These are phyloP conservation scores for Paramarasmius palmivorus DNA, from an alignment of 1,284 basidiomycete genomes.

Conservation along the genomic window DNA sequence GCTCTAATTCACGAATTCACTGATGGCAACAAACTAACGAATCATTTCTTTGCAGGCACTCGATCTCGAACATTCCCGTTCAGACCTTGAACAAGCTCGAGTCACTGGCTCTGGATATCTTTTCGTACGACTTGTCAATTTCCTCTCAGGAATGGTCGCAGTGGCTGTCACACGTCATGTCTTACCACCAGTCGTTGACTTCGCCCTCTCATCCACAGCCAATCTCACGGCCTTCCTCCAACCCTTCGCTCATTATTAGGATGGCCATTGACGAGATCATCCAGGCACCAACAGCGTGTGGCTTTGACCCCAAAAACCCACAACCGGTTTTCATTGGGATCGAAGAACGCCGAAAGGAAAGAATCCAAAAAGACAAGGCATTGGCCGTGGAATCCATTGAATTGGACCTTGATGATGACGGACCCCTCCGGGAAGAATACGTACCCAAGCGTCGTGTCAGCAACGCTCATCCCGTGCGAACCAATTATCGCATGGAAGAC, in stretches of 20 bases:
- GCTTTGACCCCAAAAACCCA: slow-evolving; percentile 32
- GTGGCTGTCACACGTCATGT: slow-evolving; percentile 66
- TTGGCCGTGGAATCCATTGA: slow-evolving; percentile 53
- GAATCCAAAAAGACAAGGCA: slow-evolving; percentile 40
- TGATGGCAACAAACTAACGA: slow-evolving; percentile 7
- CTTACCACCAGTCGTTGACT: slow-evolving; percentile 62
- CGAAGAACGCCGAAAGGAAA: slow-evolving; percentile 59
- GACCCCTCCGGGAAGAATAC: slow-evolving; percentile 77
- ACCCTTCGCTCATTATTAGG: slow-evolving; percentile 65
- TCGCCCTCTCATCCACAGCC: slow-evolving; percentile 65
- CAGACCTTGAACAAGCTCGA: slow-evolving; percentile 70
- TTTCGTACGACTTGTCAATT: slow-evolving; percentile 68
- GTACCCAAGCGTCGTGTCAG: slow-evolving; percentile 65
- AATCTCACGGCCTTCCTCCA: slow-evolving; percentile 75
- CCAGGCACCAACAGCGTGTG: slow-evolving; percentile 40
- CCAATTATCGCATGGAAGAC: slow-evolving; percentile 17
- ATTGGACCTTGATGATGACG: slow-evolving; percentile 79
- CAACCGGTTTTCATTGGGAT: slow-evolving; percentile 72
- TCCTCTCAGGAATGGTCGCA: slow-evolving; percentile 61
- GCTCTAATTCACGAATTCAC: slow-evolving; percentile 6
- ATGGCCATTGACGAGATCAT: slow-evolving; percentile 70
- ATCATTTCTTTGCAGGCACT: slow-evolving; percentile 53
- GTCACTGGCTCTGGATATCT: slow-evolving; percentile 66
- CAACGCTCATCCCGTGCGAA: slow-evolving; percentile 30
- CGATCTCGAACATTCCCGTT: slow-evolving; percentile 73